Evolutionary conservation across 331 rosid species (phyloP).

Genomic region (Malus hybrid): DNA sequence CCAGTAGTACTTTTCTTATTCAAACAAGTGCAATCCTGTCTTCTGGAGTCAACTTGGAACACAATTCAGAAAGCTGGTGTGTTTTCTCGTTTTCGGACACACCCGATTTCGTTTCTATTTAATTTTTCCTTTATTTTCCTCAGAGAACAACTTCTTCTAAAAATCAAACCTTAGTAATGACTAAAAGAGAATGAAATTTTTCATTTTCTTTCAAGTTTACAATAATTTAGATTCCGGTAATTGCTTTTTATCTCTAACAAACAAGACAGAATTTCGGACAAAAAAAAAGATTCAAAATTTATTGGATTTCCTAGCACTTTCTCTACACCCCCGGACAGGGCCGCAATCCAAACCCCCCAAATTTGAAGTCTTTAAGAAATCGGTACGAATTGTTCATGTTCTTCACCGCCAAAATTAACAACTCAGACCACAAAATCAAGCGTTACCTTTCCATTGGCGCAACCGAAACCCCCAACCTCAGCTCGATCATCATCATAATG

Average conservation of each 20-base stretch:
- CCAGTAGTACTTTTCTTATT: neutral
- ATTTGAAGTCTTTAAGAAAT: neutral
- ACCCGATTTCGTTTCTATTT: neutral
- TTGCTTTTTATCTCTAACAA: neutral
- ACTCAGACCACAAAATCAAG: neutral
- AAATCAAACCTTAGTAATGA: neutral
- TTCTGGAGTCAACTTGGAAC: neutral
- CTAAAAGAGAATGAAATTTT: neutral
- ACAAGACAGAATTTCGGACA: neutral
- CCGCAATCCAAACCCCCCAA: neutral
- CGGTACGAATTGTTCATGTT: neutral
- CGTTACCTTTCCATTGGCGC: constrained; percentile 87
- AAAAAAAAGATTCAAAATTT: neutral
- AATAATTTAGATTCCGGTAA: too few relatives aligned
- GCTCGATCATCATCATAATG: constrained; percentile 79
- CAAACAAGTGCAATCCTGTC: neutral
- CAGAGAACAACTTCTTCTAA: too few relatives aligned
- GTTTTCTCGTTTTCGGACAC: neutral
- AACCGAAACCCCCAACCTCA: constrained; percentile 76
- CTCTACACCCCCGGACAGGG: neutral
- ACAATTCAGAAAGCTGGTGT: neutral
- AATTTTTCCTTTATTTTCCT: neutral
- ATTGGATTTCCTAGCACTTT: neutral
- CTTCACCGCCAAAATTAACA: neutral
- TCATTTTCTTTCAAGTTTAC: too few relatives aligned